Base-by-base conservation (phyloP, 1,284 basidiomycete genomes). In the Trametes versicolor region DNA sequence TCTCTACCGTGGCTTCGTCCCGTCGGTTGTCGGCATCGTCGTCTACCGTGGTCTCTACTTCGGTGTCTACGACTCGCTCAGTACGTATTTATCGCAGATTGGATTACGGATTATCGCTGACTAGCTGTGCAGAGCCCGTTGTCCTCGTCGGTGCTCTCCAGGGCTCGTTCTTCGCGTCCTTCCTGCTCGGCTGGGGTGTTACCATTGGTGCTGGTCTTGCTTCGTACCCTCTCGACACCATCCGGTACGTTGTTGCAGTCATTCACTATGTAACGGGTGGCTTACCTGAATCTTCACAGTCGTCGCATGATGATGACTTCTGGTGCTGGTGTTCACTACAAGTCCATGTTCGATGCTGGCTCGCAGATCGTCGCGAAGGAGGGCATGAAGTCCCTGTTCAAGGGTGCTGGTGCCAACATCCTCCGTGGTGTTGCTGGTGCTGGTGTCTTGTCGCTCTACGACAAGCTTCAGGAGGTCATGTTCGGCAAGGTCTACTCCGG, bases 341-440 rank as follows among this genome's bases (percentile, higher is more conserved):
- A 95, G 85, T 93, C 90, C 69, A 95, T 94, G 93, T 95, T 93
- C 80, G 92, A 94, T 73, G 91, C 92, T 76, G 91, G 86, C 56
- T 86, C 91, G 23, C 91, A 90, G 83, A 95, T 97, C 76, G 78
- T 97, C 74, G 88, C 90, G 77, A 95, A 95, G 87, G 96, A 98
- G 85, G 96, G 96, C 76, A 80, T 85, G 64, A 91, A 89, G 79
- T 96, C 95, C 39, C 86, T 97, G 76, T 96, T 96, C 90, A 95
- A 95, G 88, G 95, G 94, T 84, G 95, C 96, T 76, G 96, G 94
- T 88, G 96, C 96, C 80, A 97, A 98, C 87, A 96, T 97, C 74
- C 94, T 98, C 76, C 96, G 96, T 92, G 95, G 96, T 90, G 93
- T 97, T 78, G 96, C 96, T 76, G 96, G 96, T 85, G 96, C 96